A percentile compares a stretch with the other conserved stretches of the same genome.
Evolutionary conservation across 495 filamentous ascomycete genomes (phyloP).

Genomic region (Aspergillus ellipticus): DNA sequence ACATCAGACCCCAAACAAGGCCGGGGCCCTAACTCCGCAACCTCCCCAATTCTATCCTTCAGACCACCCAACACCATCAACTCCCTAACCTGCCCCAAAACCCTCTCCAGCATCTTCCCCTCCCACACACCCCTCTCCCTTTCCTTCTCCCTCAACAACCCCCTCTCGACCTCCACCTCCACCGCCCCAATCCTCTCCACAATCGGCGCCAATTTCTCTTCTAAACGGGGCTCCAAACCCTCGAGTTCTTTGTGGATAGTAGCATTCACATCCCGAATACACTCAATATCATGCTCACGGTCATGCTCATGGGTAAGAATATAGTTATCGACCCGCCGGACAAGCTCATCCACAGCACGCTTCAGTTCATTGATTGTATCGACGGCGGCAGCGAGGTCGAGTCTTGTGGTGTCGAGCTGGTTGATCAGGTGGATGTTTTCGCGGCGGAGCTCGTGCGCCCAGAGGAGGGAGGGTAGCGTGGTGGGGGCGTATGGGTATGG

Average conservation of each 20-base stretch:
- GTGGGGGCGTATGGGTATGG: conserved; percentile 1
- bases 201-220: too few relatives aligned
- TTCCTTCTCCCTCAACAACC: background rate
- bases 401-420: conserved; percentile 11
- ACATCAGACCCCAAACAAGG: conserved; percentile 5
- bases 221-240: too few relatives aligned
- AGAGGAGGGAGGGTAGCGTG: conserved; percentile 27
- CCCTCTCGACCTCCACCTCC: background rate
- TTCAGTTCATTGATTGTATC: conserved; percentile 7
- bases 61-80: too few relatives aligned
- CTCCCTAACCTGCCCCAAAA: too few relatives aligned
- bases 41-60: too few relatives aligned
- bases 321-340: conserved; percentile 1
- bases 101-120: background rate
- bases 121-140: background rate
- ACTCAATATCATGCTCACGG: too few relatives aligned
- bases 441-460: conserved; percentile 32
- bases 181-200: conserved; percentile 1
- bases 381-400: conserved; percentile 8
- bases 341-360: conserved; percentile 5
- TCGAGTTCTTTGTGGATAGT: too few relatives aligned
- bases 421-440: conserved; percentile 28
- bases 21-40: too few relatives aligned
- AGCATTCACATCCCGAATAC: background rate
- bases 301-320: too few relatives aligned